These are phyloP conservation scores for Venturia aucupariae DNA, from an alignment of 2,329 filamentous ascomycete species.

Conservation along the genomic window DNA sequence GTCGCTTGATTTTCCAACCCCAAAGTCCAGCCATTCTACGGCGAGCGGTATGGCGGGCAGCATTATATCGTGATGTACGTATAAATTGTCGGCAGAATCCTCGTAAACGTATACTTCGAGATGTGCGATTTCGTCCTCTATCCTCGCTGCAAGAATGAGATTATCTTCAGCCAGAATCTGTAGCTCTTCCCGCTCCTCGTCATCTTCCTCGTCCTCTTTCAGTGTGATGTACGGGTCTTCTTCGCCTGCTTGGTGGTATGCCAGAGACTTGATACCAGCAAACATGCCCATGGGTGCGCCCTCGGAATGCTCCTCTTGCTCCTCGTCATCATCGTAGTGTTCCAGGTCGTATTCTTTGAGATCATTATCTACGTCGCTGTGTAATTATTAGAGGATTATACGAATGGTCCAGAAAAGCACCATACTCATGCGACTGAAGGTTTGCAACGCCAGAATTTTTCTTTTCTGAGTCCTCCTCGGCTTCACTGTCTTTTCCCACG, in stretches of 20 bases:
- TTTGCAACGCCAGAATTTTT: constrained; percentile 10
- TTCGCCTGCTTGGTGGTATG: constrained; percentile 89
- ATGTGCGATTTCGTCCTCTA: constrained; percentile 95
- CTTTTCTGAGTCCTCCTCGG: constrained; percentile 19
- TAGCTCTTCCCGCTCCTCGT: constrained; percentile 84
- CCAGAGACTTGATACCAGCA: constrained; percentile 84
- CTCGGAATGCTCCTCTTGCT: constrained; percentile 52
- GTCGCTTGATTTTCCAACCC: constrained; percentile 56
- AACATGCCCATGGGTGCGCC: constrained; percentile 82
- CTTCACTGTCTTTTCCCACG: constrained; percentile 20
- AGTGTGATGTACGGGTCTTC: constrained; percentile 96
- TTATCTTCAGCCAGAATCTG: constrained; percentile 92
- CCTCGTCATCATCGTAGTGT: constrained; percentile 68
- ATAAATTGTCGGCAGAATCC: constrained; percentile 88
- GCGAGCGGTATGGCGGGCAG: constrained; percentile 91
- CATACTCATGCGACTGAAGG: background rate
- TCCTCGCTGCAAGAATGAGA: constrained; percentile 79
- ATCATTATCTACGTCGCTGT: constrained; percentile 58
- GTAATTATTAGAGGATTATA: background rate
- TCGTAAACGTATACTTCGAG: constrained; percentile 97
- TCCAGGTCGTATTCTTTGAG: constrained; percentile 95
- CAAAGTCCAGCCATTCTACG: constrained; percentile 89
- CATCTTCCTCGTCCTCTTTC: constrained; percentile 56
- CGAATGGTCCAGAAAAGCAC: constrained; percentile 11
- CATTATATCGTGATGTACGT: constrained; percentile 99